Percentiles rank a stretch among this genome's conserved stretches.
Evolutionary conservation across 495 filamentous ascomycete genomes (phyloP).

Genomic region (Xylaria telfairii): DNA sequence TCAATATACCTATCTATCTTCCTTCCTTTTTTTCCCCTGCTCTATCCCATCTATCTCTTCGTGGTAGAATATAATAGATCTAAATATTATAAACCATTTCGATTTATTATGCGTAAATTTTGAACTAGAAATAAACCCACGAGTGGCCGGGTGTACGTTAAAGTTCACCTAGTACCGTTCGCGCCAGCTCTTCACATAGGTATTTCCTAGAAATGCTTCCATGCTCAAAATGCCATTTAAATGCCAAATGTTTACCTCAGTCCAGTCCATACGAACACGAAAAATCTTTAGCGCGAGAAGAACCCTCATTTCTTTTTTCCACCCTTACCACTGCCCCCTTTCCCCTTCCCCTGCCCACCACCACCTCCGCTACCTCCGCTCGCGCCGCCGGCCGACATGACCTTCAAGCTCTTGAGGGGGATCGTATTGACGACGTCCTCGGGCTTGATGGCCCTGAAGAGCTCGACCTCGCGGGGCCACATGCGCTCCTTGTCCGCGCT

Average conservation of each 20-base stretch:
- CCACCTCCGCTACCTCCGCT: conserved; percentile 55
- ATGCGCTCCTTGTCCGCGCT: conserved; percentile 72
- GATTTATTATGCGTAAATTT: too few species aligned
- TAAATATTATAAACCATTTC: too few species aligned
- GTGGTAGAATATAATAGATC: too few species aligned
- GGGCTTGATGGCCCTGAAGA: conserved; percentile 79
- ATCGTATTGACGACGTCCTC: conserved; percentile 81
- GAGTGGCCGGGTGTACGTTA: too few species aligned
- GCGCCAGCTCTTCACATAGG: not conserved
- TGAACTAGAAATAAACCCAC: too few species aligned
- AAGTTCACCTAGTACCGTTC: too few species aligned
- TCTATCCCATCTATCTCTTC: too few species aligned
- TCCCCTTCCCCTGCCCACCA: conserved; percentile 24
- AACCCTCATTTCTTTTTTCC: conserved; percentile 35
- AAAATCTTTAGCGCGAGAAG: not conserved
- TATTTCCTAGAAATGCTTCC: not conserved
- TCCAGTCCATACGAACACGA: not conserved
- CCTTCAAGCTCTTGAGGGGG: conserved; percentile 83
- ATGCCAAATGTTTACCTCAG: not conserved
- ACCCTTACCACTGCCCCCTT: conserved; percentile 25
- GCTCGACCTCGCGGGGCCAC: conserved; percentile 80
- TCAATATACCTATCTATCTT: too few species aligned
- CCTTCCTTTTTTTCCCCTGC: too few species aligned
- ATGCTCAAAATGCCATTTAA: not conserved
- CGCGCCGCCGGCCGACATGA: conserved; percentile 68